Conservation (phyloP, 1,139 yeast genomes). For the Geotrichum cucujoidarum region DNA sequence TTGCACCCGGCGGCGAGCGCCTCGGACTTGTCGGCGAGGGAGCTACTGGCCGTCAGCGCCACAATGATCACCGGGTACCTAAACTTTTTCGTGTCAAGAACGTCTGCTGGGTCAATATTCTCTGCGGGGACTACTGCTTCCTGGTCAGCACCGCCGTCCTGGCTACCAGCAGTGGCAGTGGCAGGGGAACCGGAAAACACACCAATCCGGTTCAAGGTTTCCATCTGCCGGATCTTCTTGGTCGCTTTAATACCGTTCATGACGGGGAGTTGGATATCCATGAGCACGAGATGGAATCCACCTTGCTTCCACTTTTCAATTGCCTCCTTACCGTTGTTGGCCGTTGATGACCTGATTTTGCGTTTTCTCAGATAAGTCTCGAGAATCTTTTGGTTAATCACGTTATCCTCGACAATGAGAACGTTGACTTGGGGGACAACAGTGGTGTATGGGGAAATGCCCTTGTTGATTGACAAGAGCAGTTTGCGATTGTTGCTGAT, state of each 20-base stretch:
- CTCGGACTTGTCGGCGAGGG: slow-evolving; percentile 81
- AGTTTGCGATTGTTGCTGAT: slow-evolving; percentile 14
- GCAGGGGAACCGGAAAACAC: slow-evolving; percentile 48
- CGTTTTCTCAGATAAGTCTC: slow-evolving; percentile 88
- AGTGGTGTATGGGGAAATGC: slow-evolving; percentile 18
- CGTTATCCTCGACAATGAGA: slow-evolving; percentile 90
- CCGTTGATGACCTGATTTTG: slow-evolving; percentile 77
- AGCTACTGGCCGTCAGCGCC: slow-evolving; percentile 88
- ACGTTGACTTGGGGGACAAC: slow-evolving; percentile 74
- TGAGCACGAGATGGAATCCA: slow-evolving; percentile 83
- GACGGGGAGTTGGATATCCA: slow-evolving; percentile 94
- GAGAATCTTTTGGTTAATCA: slow-evolving; percentile 87
- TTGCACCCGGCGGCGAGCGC: slow-evolving; percentile 97
- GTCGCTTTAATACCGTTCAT: slow-evolving; percentile 93
- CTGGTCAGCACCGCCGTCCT: slow-evolving; percentile 6
- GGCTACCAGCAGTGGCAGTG: slow-evolving; percentile 9
- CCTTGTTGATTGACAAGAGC: slow-evolving; percentile 16
- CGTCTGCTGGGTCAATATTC: slow-evolving; percentile 39
- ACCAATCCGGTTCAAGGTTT: slow-evolving; percentile 75
- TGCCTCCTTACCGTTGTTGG: slow-evolving; percentile 89
- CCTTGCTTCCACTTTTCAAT: slow-evolving; percentile 89
- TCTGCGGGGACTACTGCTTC: neutral
- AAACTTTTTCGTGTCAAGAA: slow-evolving; percentile 56
- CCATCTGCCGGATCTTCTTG: slow-evolving; percentile 78
- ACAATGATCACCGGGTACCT: slow-evolving; percentile 93